Evolutionary conservation across 768 basidiomycete species (phyloP), one percentile per base, ranked within the genome.

Genomic region (Hysterangium stoloniferum): DNA sequence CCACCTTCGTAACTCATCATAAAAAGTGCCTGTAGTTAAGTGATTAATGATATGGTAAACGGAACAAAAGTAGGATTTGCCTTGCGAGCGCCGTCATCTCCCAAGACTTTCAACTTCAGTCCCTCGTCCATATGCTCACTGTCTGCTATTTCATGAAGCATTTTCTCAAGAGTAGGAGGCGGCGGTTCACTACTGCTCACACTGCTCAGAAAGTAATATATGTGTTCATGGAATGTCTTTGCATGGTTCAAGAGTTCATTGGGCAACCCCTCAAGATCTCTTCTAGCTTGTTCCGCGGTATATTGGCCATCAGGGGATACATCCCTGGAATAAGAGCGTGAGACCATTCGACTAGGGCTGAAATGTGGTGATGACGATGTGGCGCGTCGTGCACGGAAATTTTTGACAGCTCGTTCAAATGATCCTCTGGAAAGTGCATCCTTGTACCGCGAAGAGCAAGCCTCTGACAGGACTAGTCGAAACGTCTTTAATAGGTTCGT

Each of bases 381-480:
- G 58, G 53, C 36, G 45, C 43, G 53, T n/a, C 62, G 64, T 55
- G 61, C 58, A 48, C 67, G 66, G 58, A 78, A 79, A 44, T 63
- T 66, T 52, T 66, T 70, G n/a, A 78, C 69, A 2, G 72, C 73
- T 11, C 61, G 66, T 27, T 68, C 68, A 55, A 80, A 74, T 1
- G 67, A 60, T 25, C 64, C 69, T 0, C 42, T 32, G 35, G 71
- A 72, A 20, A 85, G 63, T 0, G 72, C 75, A 15, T 62, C 68
- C 57, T 82, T 79, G 62, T 86, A 88, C n/a, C 76, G 72, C 4
- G 69, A 73, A 0, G 79, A 79, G 54, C 78, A 83, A 2, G 77
- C 79, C 56, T 88, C 86, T 17, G 80, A 73, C 25, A 85, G 57
- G 44, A 86, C 83, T 82, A 58, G 1, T 4, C 20, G 17, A 1